These are phyloP conservation scores for Daldinia vernicosa DNA, from an alignment of 495 filamentous ascomycete genomes.

Conservation along the genomic window DNA sequence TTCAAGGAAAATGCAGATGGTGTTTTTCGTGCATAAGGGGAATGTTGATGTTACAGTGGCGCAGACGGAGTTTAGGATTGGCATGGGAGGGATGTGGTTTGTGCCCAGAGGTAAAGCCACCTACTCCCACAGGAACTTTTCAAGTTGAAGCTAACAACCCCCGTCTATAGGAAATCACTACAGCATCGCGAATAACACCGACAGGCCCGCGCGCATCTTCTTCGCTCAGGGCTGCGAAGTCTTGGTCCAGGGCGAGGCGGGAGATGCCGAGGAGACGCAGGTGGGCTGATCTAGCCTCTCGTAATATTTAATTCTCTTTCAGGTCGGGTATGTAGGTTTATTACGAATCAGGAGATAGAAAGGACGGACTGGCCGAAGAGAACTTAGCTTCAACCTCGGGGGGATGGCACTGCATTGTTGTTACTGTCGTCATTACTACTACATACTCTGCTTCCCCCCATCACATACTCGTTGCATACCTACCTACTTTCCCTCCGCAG, in stretches of 20 bases:
- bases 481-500: not conserved
- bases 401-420: not conserved
- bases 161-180: conserved; percentile 77
- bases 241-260: conserved; percentile 29
- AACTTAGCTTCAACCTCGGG: not conserved
- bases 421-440: not conserved
- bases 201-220: conserved; percentile 75
- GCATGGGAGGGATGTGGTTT: conserved; percentile 88
- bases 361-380: not conserved
- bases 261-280: conserved; percentile 17
- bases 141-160: conserved; percentile 16
- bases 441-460: not conserved
- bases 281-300: not conserved
- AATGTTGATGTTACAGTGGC: conserved; percentile 79
- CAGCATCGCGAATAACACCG: conserved; percentile 77
- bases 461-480: not conserved
- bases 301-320: not conserved
- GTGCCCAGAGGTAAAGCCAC: conserved; percentile 80
- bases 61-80: conserved; percentile 82
- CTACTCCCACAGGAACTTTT: too few relatives aligned
- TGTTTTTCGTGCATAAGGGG: conserved; percentile 86
- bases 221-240: conserved; percentile 82
- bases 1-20: conserved; percentile 91
- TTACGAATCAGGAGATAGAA: not conserved
- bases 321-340: not conserved